A percentile compares a stretch with the other conserved stretches of the same genome.
These are phyloP conservation scores for Candida andamanensis DNA, from an alignment of 805 yeast genomes.

Conservation along the genomic window DNA sequence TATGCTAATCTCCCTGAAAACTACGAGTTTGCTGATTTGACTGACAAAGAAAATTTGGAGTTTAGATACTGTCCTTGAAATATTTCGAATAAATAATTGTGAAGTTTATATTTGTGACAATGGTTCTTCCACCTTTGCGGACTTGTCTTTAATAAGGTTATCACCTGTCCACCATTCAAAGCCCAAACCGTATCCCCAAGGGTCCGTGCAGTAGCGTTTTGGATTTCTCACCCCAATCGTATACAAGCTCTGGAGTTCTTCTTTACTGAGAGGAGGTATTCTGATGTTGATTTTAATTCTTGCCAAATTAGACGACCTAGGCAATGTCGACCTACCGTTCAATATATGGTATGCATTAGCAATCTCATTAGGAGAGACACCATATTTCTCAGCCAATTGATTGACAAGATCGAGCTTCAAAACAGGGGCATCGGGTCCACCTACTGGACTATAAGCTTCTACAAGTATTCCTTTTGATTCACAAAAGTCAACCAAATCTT, in stretches of 20 bases:
- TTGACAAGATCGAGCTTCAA: conserved; percentile 45
- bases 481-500: conserved; percentile 37
- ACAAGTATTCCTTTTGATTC: conserved; percentile 33
- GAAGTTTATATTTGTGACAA: neutral
- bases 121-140: too few relatives aligned
- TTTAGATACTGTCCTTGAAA: conserved; percentile 26
- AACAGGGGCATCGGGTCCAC: conserved; percentile 62
- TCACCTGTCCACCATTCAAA: conserved; percentile 36
- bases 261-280: conserved; percentile 30
- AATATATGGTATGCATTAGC: conserved; percentile 57
- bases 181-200: conserved; percentile 35
- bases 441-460: conserved; percentile 61
- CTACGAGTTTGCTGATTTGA: conserved; percentile 39
- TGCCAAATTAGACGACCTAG: conserved; percentile 65
- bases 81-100: neutral
- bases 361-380: conserved; percentile 50
- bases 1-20: conserved; percentile 17
- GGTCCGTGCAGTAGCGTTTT: conserved; percentile 25
- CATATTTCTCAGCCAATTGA: conserved; percentile 53
- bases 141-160: conserved; percentile 25
- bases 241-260: conserved; percentile 31
- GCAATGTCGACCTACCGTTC: conserved; percentile 57
- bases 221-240: conserved; percentile 26
- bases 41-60: conserved; percentile 34
- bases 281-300: conserved; percentile 45